phyloP scores from a whole-genome alignment of 768 basidiomycete genomes.

The Auriscalpium microsporum region DNA sequence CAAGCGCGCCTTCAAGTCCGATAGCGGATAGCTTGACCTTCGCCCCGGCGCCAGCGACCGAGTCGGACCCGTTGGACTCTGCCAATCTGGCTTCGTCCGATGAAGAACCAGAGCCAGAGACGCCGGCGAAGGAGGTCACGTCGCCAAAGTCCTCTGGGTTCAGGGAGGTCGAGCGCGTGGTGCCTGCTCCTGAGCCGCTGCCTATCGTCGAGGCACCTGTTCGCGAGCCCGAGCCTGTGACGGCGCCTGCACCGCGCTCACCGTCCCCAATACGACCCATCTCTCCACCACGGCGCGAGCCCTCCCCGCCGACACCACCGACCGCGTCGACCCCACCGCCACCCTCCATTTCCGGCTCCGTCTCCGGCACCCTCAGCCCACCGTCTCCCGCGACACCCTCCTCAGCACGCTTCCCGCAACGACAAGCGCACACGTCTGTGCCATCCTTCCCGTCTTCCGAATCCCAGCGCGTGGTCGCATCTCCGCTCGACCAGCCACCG shows the following conservation, averaged over 20 bases:
- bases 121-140: constrained; percentile 7
- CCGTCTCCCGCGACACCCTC: constrained; percentile 9
- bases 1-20: not conserved
- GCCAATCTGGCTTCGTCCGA: constrained; percentile 20
- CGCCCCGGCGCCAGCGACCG: not conserved
- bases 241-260: not conserved
- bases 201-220: not conserved
- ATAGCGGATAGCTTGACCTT: not conserved
- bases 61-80: constrained; percentile 34
- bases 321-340: not conserved
- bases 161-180: constrained; percentile 26
- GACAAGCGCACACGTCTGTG: constrained; percentile 7
- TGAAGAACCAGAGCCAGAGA: constrained; percentile 12
- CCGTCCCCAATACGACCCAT: constrained; percentile 16
- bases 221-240: not conserved
- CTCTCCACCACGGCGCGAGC: constrained; percentile 71
- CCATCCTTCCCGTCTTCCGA: constrained; percentile 4
- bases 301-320: not conserved
- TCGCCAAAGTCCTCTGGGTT: constrained; percentile 38
- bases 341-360: not conserved
- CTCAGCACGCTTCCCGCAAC: constrained; percentile 12
- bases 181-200: constrained; percentile 27
- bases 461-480: constrained; percentile 14
- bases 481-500: constrained; percentile 24
- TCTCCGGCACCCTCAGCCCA: not conserved